Conservation (phyloP, 345 rosid species). For the Gossypium anomalum region DNA sequence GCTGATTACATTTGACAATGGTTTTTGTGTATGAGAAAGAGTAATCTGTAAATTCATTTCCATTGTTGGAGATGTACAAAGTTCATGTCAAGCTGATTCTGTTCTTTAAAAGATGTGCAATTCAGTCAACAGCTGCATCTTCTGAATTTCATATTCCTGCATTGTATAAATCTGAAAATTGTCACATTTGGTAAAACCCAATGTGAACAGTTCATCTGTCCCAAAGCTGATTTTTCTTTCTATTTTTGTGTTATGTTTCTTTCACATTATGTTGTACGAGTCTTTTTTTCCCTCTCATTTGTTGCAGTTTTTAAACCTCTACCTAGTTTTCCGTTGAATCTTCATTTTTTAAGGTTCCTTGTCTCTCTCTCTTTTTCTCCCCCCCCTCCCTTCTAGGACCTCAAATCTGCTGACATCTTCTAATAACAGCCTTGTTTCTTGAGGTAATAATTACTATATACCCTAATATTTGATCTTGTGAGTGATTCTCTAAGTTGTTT, state of each 20-base stretch:
- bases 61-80: constrained; percentile 52
- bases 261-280: constrained; percentile 21
- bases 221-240: constrained; percentile 20
- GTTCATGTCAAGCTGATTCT: constrained; percentile 36
- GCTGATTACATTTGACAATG: constrained; percentile 19
- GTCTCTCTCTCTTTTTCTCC: too few relatives aligned
- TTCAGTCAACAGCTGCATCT: constrained; percentile 35
- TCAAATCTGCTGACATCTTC: background rate
- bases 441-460: background rate
- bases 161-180: constrained; percentile 42
- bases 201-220: constrained; percentile 47
- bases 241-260: constrained; percentile 18
- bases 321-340: constrained; percentile 12
- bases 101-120: constrained; percentile 29
- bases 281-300: background rate
- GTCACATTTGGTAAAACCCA: constrained; percentile 47
- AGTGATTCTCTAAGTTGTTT: background rate
- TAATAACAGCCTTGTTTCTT: background rate
- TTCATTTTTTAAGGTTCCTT: background rate
- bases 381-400: background rate
- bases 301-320: constrained; percentile 9
- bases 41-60: constrained; percentile 57
- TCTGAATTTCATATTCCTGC: constrained; percentile 40
- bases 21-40: constrained; percentile 30
- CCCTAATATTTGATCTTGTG: background rate